These are phyloP conservation scores for Lachnellula occidentalis DNA, from an alignment of 2,329 filamentous ascomycete genomes.

Conservation along the genomic window DNA sequence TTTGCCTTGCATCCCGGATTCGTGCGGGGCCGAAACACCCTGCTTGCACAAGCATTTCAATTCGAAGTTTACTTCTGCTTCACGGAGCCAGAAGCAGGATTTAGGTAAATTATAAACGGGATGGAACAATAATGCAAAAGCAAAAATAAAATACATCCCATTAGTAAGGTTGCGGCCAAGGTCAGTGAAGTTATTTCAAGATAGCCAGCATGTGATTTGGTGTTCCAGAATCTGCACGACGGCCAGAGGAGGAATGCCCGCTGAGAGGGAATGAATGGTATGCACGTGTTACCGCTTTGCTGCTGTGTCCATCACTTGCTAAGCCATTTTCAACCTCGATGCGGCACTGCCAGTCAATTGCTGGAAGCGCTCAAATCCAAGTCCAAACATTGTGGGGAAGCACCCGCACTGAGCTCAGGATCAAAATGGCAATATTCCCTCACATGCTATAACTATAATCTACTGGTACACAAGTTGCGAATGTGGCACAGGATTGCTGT, in stretches of 20 bases:
- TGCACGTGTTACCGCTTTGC: slow-evolving; percentile 1
- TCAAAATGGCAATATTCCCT: background rate
- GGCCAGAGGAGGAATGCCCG: background rate
- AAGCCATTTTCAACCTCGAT: slow-evolving; percentile 1
- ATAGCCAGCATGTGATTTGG: background rate
- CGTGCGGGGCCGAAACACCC: slow-evolving; percentile 13
- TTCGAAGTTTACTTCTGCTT: background rate
- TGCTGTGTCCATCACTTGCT: background rate
- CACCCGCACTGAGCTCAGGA: background rate
- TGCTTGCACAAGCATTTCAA: background rate
- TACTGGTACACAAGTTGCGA: background rate
- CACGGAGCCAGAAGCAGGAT: background rate
- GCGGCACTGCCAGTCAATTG: background rate
- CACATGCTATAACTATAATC: no score
- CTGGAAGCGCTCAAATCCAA: background rate
- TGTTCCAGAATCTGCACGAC: slow-evolving; percentile 10
- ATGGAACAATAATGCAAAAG: background rate
- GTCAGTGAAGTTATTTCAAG: slow-evolving; percentile 4
- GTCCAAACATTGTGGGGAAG: background rate
- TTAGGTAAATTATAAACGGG: background rate
- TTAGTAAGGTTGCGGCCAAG: background rate
- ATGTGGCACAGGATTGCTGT: background rate
- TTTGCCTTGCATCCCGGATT: slow-evolving; percentile 8
- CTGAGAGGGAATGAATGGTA: background rate
- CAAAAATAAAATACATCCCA: background rate